Evolutionary conservation across 768 basidiomycete genomes (phyloP).

Genomic region (Tulasnella calospora): DNA sequence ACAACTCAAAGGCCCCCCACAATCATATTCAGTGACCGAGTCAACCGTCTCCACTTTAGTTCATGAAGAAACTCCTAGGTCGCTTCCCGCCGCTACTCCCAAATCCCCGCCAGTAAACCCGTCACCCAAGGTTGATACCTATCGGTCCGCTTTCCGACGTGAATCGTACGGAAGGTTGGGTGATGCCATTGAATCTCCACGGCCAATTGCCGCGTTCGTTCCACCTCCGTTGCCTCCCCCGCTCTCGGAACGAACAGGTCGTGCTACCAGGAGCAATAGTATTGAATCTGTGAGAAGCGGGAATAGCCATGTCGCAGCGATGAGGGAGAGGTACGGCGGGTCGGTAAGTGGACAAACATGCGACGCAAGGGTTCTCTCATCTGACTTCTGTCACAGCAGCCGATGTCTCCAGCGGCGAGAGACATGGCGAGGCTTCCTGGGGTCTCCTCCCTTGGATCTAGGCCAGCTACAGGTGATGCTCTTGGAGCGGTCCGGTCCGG

Average conservation of each 20-base stretch:
- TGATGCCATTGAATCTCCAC: constrained; percentile 1
- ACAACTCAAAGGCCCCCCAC: neutral
- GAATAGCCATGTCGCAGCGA: constrained; percentile 22
- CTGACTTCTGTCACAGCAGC: neutral
- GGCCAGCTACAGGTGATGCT: neutral
- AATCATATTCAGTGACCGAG: neutral
- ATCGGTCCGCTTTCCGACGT: neutral
- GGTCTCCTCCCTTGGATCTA: constrained; percentile 6
- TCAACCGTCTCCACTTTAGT: neutral
- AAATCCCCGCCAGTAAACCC: constrained; percentile 1
- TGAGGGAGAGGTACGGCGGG: constrained; percentile 17
- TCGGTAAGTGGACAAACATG: neutral
- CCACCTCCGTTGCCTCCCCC: neutral
- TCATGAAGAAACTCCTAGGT: neutral
- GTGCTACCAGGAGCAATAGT: constrained; percentile 3
- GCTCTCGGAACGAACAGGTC: neutral
- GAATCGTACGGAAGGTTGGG: neutral
- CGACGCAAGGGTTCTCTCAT: neutral
- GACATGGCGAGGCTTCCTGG: neutral
- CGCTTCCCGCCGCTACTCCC: neutral
- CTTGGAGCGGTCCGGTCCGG: neutral
- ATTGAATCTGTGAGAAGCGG: constrained; percentile 11
- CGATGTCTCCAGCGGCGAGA: neutral
- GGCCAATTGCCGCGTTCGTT: neutral
- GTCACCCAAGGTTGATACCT: neutral